A percentile compares a stretch with the other conserved stretches of the same genome.
Conservation (phyloP, 495 filamentous ascomycete genomes). For the Aspergillus biplanus region DNA sequence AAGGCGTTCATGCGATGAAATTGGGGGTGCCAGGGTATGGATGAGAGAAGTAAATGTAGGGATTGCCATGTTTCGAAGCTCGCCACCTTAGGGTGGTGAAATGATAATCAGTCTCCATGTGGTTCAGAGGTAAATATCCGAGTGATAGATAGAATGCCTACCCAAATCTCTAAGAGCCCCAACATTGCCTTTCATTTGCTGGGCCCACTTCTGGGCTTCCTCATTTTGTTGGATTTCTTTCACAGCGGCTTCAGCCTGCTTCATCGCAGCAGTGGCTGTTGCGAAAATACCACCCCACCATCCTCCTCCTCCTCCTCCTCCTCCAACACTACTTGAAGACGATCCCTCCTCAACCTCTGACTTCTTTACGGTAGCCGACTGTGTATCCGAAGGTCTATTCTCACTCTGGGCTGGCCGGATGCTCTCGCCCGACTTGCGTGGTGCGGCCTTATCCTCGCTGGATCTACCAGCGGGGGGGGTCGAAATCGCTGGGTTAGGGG, state of each 20-base stretch:
- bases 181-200: constrained; percentile 91
- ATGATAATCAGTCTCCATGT: constrained; percentile 23
- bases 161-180: constrained; percentile 78
- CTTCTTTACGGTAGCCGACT: constrained; percentile 35
- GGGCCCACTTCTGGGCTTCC: constrained; percentile 94
- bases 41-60: constrained; percentile 95
- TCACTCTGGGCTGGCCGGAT: constrained; percentile 65
- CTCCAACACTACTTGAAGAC: not conserved
- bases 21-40: constrained; percentile 92
- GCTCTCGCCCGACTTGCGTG: constrained; percentile 77
- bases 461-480: constrained; percentile 56
- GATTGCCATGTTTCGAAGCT: constrained; percentile 83
- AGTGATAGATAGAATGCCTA: constrained; percentile 44
- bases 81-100: constrained; percentile 65
- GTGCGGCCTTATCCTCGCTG: constrained; percentile 63
- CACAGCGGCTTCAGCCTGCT: constrained; percentile 89
- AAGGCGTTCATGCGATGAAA: constrained; percentile 95
- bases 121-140: not conserved
- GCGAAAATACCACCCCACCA: constrained; percentile 92
- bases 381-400: constrained; percentile 51
- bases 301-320: constrained; percentile 61
- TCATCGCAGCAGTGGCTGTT: constrained; percentile 75
- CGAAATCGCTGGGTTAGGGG: constrained; percentile 59
- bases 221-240: constrained; percentile 96
- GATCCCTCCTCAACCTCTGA: constrained; percentile 31